phyloP scores from a whole-genome alignment of 805 yeast genomes.

The Wickerhamiella shivajii region DNA sequence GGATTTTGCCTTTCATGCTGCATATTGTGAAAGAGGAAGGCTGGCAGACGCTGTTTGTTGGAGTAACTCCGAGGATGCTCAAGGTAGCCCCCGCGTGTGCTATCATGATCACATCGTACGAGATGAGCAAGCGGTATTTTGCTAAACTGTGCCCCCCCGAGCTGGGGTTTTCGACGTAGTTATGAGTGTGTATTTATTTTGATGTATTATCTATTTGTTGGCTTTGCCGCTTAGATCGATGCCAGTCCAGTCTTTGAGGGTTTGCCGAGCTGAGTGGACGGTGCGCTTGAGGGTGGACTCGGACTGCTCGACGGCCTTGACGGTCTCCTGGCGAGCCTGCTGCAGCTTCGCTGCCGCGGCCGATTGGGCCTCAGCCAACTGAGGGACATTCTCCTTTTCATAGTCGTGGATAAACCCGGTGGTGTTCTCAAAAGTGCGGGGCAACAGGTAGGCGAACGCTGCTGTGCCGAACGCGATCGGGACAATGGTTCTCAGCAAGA shows the following conservation, averaged over 20 bases:
- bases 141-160: no score
- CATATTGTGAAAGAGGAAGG: conserved; percentile 65
- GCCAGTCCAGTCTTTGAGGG: conserved; percentile 6
- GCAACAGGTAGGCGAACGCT: conserved; percentile 58
- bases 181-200: no score
- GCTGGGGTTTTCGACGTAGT: no score
- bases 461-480: conserved; percentile 49
- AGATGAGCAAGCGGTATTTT: conserved; percentile 58
- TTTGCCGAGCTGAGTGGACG: background rate
- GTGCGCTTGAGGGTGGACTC: conserved; percentile 11
- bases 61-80: conserved; percentile 69
- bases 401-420: conserved; percentile 40
- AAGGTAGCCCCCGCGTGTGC: conserved; percentile 97
- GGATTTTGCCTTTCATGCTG: conserved; percentile 56
- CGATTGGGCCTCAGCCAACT: conserved; percentile 48
- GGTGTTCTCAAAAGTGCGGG: conserved; percentile 54
- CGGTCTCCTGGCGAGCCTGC: conserved; percentile 31
- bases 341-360: conserved; percentile 33
- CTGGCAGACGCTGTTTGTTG: conserved; percentile 67
- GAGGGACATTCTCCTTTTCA: conserved; percentile 46
- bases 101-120: conserved; percentile 93
- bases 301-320: conserved; percentile 29
- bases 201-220: conserved; percentile 4
- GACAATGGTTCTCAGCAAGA: conserved; percentile 36
- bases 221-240: conserved; percentile 4